Evolutionary conservation across 371 early-diverging fungal species (phyloP).

Genomic region (Apophysomyces trapeziformis): DNA sequence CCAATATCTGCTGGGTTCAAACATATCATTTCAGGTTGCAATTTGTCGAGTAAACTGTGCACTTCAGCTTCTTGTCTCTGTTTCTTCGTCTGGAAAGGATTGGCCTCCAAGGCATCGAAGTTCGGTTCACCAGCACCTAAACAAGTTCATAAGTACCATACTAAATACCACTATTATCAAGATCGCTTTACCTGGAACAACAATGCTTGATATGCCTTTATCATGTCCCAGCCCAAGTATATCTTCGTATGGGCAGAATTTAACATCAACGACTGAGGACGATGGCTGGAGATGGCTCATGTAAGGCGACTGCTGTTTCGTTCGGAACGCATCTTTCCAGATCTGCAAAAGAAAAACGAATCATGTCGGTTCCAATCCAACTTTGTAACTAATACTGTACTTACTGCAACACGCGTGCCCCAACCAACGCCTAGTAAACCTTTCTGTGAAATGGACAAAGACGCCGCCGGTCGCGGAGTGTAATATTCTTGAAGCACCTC

Average conservation of each 20-base stretch:
- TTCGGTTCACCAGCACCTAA: conserved; percentile 91
- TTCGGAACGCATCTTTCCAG: conserved; percentile 88
- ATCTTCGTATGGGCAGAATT: conserved; percentile 98
- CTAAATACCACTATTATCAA: not conserved
- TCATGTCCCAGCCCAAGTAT: conserved; percentile 92
- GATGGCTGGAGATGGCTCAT: conserved; percentile 81
- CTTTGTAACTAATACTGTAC: not conserved
- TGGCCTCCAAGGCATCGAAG: conserved; percentile 94
- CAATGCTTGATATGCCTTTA: conserved; percentile 81
- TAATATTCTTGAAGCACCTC: conserved; percentile 81
- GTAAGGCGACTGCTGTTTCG: conserved; percentile 84
- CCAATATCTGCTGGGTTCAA: conserved; percentile 83
- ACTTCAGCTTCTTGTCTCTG: conserved; percentile 96
- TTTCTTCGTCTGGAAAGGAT: conserved; percentile 92
- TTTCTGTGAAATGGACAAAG: conserved; percentile 83
- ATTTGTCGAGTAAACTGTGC: conserved; percentile 88
- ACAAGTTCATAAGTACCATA: not conserved
- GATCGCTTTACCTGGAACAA: conserved; percentile 81
- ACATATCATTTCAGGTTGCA: conserved; percentile 88
- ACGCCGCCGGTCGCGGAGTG: conserved; percentile 75
- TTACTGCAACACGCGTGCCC: conserved; percentile 75
- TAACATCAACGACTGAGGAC: conserved; percentile 58
- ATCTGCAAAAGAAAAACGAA: conserved; percentile 33
- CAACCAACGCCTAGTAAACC: conserved; percentile 87
- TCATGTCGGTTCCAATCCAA: not conserved